A percentile compares a stretch with the other conserved stretches of the same genome.
phyloP scores from a whole-genome alignment of 352 stramenopile species.

The Pythium brassicae region DNA sequence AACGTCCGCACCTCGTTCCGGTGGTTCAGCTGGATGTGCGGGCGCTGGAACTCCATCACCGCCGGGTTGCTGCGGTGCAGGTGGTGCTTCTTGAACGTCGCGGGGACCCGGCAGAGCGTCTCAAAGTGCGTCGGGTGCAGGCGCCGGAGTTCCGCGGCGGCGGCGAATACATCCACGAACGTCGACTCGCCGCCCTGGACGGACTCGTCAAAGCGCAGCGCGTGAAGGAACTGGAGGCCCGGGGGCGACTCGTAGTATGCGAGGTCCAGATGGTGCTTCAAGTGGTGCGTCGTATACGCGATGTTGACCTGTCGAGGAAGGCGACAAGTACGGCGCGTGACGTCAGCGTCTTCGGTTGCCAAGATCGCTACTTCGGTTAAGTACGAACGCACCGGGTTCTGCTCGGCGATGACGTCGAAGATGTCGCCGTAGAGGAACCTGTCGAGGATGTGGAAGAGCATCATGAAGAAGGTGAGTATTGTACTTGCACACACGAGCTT shows the following conservation, averaged over 20 bases:
- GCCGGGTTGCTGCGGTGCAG: slow-evolving; percentile 84
- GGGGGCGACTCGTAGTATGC: slow-evolving; percentile 97
- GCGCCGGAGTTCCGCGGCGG: slow-evolving; percentile 60
- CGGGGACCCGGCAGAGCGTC: slow-evolving; percentile 79
- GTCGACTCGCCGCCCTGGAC: slow-evolving; percentile 83
- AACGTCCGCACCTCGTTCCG: slow-evolving; percentile 45
- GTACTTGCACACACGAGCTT: not conserved
- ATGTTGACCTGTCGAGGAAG: slow-evolving; percentile 84
- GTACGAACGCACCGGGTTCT: slow-evolving; percentile 49
- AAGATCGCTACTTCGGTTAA: not conserved
- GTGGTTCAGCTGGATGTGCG: slow-evolving; percentile 90
- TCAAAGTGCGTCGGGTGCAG: slow-evolving; percentile 65
- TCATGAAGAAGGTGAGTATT: not conserved
- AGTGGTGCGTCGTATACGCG: slow-evolving; percentile 88
- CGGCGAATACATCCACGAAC: slow-evolving; percentile 82
- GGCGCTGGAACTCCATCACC: slow-evolving; percentile 92
- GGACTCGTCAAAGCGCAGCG: slow-evolving; percentile 80
- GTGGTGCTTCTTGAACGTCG: slow-evolving; percentile 94
- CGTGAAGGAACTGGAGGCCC: slow-evolving; percentile 94
- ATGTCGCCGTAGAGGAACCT: slow-evolving; percentile 85
- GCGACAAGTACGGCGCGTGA: not conserved
- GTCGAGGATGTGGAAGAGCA: not conserved
- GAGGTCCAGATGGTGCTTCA: slow-evolving; percentile 94
- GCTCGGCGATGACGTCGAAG: slow-evolving; percentile 81
- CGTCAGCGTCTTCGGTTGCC: not conserved